Conservation (phyloP, 164 flowering plant genomes). For the Saururus chinensis region DNA sequence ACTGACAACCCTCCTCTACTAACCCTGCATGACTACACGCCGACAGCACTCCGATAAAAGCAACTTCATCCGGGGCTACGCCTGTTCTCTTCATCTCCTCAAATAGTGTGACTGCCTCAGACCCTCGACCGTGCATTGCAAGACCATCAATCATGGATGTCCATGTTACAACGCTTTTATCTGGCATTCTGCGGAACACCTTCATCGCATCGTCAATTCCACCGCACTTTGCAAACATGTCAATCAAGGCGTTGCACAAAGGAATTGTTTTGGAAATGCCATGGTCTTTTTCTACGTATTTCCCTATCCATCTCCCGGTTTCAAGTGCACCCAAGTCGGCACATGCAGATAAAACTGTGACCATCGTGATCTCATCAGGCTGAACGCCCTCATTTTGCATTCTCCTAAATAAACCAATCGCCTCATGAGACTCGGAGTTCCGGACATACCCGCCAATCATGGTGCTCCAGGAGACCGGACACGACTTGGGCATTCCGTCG, state of each 20-base stretch:
- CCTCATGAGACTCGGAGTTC: slow-evolving; percentile 5
- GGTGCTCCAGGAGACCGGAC: slow-evolving; percentile 13
- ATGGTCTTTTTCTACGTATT: slow-evolving; percentile 8
- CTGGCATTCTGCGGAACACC: slow-evolving; percentile 8
- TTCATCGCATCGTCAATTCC: slow-evolving; percentile 10
- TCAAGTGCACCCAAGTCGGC: slow-evolving; percentile 13
- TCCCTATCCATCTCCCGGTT: slow-evolving; percentile 12
- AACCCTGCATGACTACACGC: slow-evolving; percentile 16
- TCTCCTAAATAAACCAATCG: slow-evolving; percentile 8
- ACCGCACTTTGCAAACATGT: slow-evolving; percentile 16
- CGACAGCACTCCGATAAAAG: slow-evolving; percentile 11
- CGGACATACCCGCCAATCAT: slow-evolving; percentile 15
- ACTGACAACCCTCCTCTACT: slow-evolving; percentile 8
- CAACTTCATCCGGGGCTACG: slow-evolving; percentile 10
- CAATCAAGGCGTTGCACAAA: slow-evolving; percentile 10
- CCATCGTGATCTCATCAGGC: slow-evolving; percentile 11
- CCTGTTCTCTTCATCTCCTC: slow-evolving; percentile 9
- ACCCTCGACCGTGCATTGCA: slow-evolving; percentile 10
- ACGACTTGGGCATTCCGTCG: slow-evolving; percentile 12
- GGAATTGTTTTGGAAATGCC: slow-evolving; percentile 2
- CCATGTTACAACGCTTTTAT: slow-evolving; percentile 11
- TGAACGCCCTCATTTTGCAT: slow-evolving; percentile 8
- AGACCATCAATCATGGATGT: slow-evolving; percentile 11
- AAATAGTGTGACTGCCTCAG: slow-evolving; percentile 8
- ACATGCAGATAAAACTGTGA: slow-evolving; percentile 10